phyloP scores from a whole-genome alignment of 177 flowering plant species.

The Vitis hybrid region DNA sequence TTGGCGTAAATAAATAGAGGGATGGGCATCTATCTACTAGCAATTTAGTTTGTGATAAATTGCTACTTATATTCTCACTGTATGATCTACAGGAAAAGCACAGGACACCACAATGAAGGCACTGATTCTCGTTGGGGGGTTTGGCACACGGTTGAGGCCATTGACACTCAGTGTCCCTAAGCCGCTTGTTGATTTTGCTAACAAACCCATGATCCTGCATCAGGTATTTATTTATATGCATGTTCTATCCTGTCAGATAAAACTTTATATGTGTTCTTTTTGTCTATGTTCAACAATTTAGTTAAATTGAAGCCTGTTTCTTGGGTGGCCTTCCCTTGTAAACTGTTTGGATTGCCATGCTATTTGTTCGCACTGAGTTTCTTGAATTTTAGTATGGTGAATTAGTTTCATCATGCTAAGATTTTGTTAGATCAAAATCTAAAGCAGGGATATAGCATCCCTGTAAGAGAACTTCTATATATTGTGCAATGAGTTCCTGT shows the following conservation, averaged over 20 bases:
- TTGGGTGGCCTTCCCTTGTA: not conserved
- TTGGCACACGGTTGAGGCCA: conserved; percentile 95
- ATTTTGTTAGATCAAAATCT: too few species aligned
- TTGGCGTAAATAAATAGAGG: conserved; percentile 3
- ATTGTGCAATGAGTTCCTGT: not conserved
- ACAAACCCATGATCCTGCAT: conserved; percentile 98
- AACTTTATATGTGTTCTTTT: not conserved
- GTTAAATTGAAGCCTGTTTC: too few species aligned
- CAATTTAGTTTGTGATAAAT: not conserved
- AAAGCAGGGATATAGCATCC: too few species aligned
- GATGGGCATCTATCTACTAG: conserved; percentile 5
- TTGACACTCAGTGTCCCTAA: conserved; percentile 95
- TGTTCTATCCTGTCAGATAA: not conserved
- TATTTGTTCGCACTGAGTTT: too few species aligned
- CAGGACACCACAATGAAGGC: conserved; percentile 77
- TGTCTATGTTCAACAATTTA: not conserved
- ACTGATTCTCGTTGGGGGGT: conserved; percentile 98
- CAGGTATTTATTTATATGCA: conserved; percentile 51
- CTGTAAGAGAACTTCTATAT: too few species aligned
- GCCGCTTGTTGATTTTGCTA: conserved; percentile 97
- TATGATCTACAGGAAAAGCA: conserved; percentile 28
- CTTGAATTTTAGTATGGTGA: too few species aligned
- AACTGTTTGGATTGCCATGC: too few species aligned
- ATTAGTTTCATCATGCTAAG: too few species aligned
- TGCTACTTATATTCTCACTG: conserved; percentile 17